These are phyloP conservation scores for Rhodamnia rubescens DNA, from an alignment of 345 rosid species.

Conservation along the genomic window DNA sequence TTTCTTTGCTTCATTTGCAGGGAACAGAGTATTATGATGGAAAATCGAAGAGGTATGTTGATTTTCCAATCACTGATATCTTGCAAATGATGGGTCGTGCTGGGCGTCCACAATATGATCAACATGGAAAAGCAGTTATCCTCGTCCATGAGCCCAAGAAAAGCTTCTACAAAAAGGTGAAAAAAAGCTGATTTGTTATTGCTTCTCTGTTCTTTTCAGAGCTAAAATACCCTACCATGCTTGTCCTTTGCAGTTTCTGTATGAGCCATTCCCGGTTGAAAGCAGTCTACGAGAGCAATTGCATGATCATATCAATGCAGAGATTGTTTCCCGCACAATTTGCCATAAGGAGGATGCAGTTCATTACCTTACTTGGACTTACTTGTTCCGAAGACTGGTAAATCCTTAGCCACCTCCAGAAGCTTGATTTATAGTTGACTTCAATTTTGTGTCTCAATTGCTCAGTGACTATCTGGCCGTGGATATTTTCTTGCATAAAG, in stretches of 20 bases:
- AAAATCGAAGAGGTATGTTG: conserved; percentile 91
- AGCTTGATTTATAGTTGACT: neutral
- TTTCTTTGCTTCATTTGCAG: conserved; percentile 23
- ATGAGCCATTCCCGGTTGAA: conserved; percentile 99
- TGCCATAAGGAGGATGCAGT: conserved; percentile 88
- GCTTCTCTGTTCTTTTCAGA: neutral
- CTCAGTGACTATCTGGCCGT: neutral
- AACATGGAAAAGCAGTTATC: conserved; percentile 97
- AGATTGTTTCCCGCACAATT: conserved; percentile 84
- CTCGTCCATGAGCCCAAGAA: conserved; percentile 99
- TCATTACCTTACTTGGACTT: conserved; percentile 95
- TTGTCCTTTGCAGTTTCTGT: conserved; percentile 57
- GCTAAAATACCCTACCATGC: neutral
- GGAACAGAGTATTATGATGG: conserved; percentile 97
- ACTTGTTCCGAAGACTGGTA: conserved; percentile 96
- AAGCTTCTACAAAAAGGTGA: conserved; percentile 94
- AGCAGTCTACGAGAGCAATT: conserved; percentile 89
- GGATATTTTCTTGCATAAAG: neutral
- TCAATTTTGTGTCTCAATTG: neutral
- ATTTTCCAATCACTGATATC: conserved; percentile 92
- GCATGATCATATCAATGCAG: conserved; percentile 87
- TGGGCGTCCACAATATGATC: conserved; percentile 98
- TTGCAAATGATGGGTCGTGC: conserved; percentile 99
- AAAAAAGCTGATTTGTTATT: neutral
- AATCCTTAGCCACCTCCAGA: neutral